Conservation (phyloP, 176 grass and related monocot species). For the Saccharum officinarum region DNA sequence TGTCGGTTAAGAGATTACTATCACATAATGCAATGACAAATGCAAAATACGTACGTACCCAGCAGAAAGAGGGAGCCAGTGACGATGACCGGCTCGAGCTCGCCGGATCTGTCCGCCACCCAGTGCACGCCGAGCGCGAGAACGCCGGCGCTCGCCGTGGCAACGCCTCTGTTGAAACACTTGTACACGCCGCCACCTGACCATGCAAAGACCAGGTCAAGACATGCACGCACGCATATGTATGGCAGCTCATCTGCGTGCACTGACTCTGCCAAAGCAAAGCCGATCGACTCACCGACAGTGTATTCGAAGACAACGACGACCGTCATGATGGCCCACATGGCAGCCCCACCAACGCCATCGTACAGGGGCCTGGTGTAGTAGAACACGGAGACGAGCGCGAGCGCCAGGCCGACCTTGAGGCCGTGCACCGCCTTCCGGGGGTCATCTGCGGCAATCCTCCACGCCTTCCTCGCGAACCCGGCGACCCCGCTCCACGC, state of each 20-base stretch:
- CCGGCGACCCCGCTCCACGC: not conserved
- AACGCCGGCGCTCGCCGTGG: conserved; percentile 63
- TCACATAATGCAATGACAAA: not conserved
- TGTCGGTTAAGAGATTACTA: not conserved
- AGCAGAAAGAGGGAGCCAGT: conserved; percentile 71
- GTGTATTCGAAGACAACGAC: conserved; percentile 74
- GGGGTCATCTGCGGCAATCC: conserved; percentile 58
- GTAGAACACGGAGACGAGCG: conserved; percentile 67
- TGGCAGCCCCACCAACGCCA: conserved; percentile 51
- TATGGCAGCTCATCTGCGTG: not conserved
- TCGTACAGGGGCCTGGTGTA: conserved; percentile 62
- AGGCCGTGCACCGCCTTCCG: conserved; percentile 55
- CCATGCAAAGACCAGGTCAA: not conserved
- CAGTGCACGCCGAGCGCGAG: conserved; percentile 78
- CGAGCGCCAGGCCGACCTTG: conserved; percentile 65
- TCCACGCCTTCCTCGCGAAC: conserved; percentile 46
- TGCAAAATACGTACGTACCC: conserved; percentile 59
- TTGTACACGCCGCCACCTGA: conserved; percentile 90
- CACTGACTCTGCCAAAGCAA: not conserved
- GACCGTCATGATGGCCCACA: conserved; percentile 68
- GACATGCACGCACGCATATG: not conserved
- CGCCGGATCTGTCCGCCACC: conserved; percentile 66
- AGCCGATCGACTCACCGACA: conserved; percentile 55
- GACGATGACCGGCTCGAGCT: conserved; percentile 64
- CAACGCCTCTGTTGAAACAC: conserved; percentile 76